A percentile compares a stretch with the other conserved stretches of the same genome.
phyloP scores from a whole-genome alignment of 1,284 basidiomycete species.

The Cutaneotrichosporon spelunceum region DNA sequence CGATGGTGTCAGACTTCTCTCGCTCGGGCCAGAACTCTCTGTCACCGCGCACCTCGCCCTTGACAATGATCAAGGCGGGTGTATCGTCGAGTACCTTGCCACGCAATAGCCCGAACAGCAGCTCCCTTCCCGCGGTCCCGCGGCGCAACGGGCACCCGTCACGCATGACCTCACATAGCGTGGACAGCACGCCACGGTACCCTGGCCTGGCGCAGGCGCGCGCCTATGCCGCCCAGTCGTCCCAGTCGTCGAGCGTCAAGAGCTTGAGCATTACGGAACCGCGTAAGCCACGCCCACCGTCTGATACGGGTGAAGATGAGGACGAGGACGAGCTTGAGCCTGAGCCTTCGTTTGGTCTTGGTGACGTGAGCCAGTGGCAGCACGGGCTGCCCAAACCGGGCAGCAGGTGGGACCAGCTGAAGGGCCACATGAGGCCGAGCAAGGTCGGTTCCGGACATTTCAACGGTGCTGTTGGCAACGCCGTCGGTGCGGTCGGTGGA shows the following conservation, averaged over 20 bases:
- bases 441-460: not conserved
- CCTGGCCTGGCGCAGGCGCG: slow-evolving; percentile 17
- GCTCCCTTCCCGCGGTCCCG: not conserved
- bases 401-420: slow-evolving; percentile 24
- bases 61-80: not conserved
- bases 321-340: slow-evolving; percentile 9
- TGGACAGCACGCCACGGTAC: slow-evolving; percentile 13
- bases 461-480: not conserved
- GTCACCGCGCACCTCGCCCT: not conserved
- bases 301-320: slow-evolving; percentile 1
- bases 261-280: not conserved
- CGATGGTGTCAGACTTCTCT: slow-evolving; percentile 19
- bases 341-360: slow-evolving; percentile 9
- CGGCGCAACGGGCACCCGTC: not conserved
- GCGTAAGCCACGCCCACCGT: not conserved
- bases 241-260: slow-evolving; percentile 17
- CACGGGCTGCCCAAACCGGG: not conserved
- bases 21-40: slow-evolving; percentile 5
- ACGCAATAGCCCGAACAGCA: not conserved
- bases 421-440: not conserved
- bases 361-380: not conserved
- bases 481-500: not conserved
- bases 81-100: not conserved
- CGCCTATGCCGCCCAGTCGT: slow-evolving; percentile 26
- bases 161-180: not conserved